Evolutionary conservation across 192 early-diverging fungal genomes (phyloP).

Genomic region (Physocladia obscura): DNA sequence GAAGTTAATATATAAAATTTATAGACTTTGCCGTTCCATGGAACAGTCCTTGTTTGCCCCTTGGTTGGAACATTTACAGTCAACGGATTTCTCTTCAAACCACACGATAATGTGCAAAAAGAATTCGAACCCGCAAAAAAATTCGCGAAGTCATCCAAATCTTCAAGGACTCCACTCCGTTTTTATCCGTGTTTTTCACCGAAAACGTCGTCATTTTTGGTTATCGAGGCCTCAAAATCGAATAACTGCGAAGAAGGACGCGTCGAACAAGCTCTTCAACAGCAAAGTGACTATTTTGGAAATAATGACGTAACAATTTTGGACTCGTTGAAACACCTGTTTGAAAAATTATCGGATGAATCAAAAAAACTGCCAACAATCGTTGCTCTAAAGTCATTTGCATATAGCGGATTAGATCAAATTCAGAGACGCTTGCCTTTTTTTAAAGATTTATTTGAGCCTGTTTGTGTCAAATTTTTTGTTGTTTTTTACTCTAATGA

Average conservation of each 20-base stretch:
- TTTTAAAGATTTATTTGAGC: slow-evolving; percentile 52
- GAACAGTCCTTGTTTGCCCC: slow-evolving; percentile 30
- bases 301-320: neutral
- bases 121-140: too few relatives aligned
- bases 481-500: too few relatives aligned
- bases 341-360: neutral
- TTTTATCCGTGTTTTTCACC: slow-evolving; percentile 42
- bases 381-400: slow-evolving; percentile 27
- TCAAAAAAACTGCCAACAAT: neutral
- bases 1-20: too few relatives aligned
- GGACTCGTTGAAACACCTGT: slow-evolving; percentile 11
- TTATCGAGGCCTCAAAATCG: slow-evolving; percentile 32
- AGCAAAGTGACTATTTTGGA: neutral
- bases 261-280: neutral
- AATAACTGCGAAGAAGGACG: neutral
- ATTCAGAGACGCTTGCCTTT: slow-evolving; percentile 47
- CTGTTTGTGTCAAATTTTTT: slow-evolving; percentile 21
- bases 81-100: slow-evolving; percentile 15
- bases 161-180: neutral
- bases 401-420: slow-evolving; percentile 43
- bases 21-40: slow-evolving; percentile 40
- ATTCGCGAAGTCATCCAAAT: neutral
- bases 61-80: slow-evolving; percentile 33
- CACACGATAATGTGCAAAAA: too few relatives aligned
- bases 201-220: slow-evolving; percentile 34